Base-by-base conservation (phyloP, 2,329 filamentous ascomycete genomes). In the Ciborinia camelliae region DNA sequence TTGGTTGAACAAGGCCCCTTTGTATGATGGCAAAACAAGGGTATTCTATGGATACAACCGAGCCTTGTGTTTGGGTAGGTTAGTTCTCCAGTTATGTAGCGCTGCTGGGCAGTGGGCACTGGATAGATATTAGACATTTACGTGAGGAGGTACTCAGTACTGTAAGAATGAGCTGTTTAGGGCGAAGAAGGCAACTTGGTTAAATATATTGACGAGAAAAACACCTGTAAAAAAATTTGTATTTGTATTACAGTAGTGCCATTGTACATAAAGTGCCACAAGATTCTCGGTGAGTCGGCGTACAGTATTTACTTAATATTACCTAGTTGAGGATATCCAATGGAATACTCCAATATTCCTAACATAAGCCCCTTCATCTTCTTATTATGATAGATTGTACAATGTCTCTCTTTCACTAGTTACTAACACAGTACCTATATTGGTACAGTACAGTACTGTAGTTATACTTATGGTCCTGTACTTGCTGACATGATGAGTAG, bases 21-120 rank as follows among this genome's bases (percentile, higher is more conserved):
- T 58, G 57, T 66, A 58, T 23, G 65, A 64, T 68, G 62, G 52
- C 43, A 53, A 37, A 65, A 67, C 70, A 69, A 63, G 68, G 71
- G 65, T 28, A 59, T 68, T 64, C 67, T 68, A 72, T 61, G 47
- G 71, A 73, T 59, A 51, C 23, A 58, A 50, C 54, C 62, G 62
- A 63, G 43, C 52, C 52, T 57, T 52, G 52, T 63, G 61, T 58
- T 55, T 58, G 54, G 68, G 67, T 64, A 70, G 65, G 78, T 80
- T 47, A 50, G 20, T n/a, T 26, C n/a, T 43, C 39, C 35, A 28
- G 39, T 30, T 4, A 32, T 47, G 20, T 8, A 59, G 51, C 20
- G 18, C 18, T 30, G 37, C 37, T 55, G 14, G 18, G 18, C 30
- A 43, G 39, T 14, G 18, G n/a, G 45, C 45, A 28, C 45, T 48